phyloP scores from a whole-genome alignment of 1,139 yeast genomes.

The Candida albicans region DNA sequence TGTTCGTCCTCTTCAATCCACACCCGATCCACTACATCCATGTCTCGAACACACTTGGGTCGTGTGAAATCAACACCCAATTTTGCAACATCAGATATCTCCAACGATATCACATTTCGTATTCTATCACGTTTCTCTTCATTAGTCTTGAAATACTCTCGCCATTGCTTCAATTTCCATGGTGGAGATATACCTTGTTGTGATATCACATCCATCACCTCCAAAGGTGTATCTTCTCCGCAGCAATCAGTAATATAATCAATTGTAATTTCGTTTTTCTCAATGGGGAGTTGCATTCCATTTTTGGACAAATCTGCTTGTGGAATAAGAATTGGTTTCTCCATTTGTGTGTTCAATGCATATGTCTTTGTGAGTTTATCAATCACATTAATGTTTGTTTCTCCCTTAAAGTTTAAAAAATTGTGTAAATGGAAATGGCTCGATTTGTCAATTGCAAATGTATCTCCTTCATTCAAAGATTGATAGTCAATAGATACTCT shows the following conservation, averaged over 20 bases:
- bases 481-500: conserved; percentile 66
- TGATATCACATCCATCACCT: conserved; percentile 88
- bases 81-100: conserved; percentile 58
- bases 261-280: conserved; percentile 45
- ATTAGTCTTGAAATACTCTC: conserved; percentile 60
- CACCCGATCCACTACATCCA: conserved; percentile 69
- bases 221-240: conserved; percentile 66
- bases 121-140: conserved; percentile 58
- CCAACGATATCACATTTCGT: conserved; percentile 79
- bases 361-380: conserved; percentile 37
- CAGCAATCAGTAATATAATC: conserved; percentile 57
- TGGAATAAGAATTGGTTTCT: conserved; percentile 35
- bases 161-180: conserved; percentile 78
- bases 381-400: conserved; percentile 16
- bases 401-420: conserved; percentile 27
- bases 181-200: conserved; percentile 62
- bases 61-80: conserved; percentile 54
- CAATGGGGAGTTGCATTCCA: conserved; percentile 42
- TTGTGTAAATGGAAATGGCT: conserved; percentile 61
- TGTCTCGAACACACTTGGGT: conserved; percentile 64
- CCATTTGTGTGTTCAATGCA: conserved; percentile 26
- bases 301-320: conserved; percentile 25
- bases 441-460: conserved; percentile 54
- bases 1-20: conserved; percentile 47
- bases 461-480: conserved; percentile 76